phyloP scores from a whole-genome alignment of 2,329 filamentous ascomycete genomes.

The Talaromyces sp. region DNA sequence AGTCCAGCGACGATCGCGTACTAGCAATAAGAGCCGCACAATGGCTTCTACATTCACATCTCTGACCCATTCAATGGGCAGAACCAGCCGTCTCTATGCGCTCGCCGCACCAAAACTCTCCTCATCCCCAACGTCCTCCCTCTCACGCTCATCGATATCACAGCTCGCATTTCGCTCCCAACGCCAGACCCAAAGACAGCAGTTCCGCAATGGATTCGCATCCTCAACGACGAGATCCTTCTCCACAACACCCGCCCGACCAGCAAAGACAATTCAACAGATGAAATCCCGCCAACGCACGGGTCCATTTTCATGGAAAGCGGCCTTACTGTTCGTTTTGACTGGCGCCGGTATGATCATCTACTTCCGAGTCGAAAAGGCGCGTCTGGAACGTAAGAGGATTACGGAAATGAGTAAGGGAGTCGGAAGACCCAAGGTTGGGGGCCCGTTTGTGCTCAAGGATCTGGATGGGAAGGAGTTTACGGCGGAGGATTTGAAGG shows the following conservation, averaged over 20 bases:
- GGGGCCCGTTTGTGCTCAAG: conserved; percentile 75
- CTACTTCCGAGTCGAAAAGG: conserved; percentile 94
- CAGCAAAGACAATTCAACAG: conserved; percentile 40
- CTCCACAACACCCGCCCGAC: conserved; percentile 27
- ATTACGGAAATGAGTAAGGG: conserved; percentile 91
- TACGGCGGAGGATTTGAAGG: conserved; percentile 76
- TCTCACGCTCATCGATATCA: background rate
- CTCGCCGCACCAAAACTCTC: background rate
- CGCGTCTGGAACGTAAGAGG: conserved; percentile 80
- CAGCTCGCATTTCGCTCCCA: background rate
- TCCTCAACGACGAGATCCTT: conserved; percentile 22
- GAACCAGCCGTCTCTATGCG: background rate
- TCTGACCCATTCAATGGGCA: conserved; percentile 5
- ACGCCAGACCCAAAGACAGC: background rate
- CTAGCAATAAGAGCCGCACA: background rate
- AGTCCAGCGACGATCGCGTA: background rate
- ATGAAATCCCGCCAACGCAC: conserved; percentile 39
- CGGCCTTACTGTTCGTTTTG: conserved; percentile 77
- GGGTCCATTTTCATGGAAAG: conserved; percentile 85
- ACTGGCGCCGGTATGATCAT: conserved; percentile 74
- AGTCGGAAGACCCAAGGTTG: conserved; percentile 87
- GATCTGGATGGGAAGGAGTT: conserved; percentile 79
- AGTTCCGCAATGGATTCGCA: background rate
- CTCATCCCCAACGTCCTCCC: background rate
- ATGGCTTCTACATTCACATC: conserved; percentile 1